Base-by-base conservation (phyloP, 2,329 filamentous ascomycete genomes). In the Aureobasidium sp. region DNA sequence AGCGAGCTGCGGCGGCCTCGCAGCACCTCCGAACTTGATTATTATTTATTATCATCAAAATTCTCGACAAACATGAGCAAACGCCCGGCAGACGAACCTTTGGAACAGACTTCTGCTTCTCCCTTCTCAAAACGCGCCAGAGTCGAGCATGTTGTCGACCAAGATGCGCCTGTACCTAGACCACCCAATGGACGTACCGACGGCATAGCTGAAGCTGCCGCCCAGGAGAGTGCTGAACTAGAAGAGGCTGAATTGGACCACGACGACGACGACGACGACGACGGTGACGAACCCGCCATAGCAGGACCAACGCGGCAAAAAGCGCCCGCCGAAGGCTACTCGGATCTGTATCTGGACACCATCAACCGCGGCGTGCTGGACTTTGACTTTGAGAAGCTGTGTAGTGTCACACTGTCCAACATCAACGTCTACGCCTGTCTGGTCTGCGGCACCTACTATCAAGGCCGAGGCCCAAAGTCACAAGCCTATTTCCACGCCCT, bases 381-480 rank as follows among this genome's bases (percentile, higher is more conserved):
- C 71, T 97, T 97, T 67, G 93, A 98, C 71, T 98, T 98, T 68
- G 93, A 98, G 68, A 98, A 98, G 76, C 81, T 96, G 11, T 98
- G 93, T 73, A 97, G 91, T 21, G 79, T 98, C 60, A 95, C 89
- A 29, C 79, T 98, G 6, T 95, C 90, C 44, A 97, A 97, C 68
- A 96, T 97, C 73, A 98, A 98, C 67, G 90, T 98, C 39, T 98
- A 98, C 69, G 93, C 93, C 8, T 98, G 93, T 65, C 80, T 98
- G 10, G 88, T 97, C 1, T 98, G 93, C 69, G 93, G 93, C n/a
- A 91, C 89, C 69, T 98, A 98, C 74, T 98, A 86, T 69, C 90
- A 96, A 70, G 93, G 93, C 50, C 81, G 93, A 62, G 93, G 93
- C 0, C 86, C 87, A 14, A 95, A 93, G 66, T 96, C 91, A 49